A percentile compares a stretch with the other conserved stretches of the same genome.
Conservation (phyloP, 73 alveolate species). For the Tetrahymena elliotti region DNA sequence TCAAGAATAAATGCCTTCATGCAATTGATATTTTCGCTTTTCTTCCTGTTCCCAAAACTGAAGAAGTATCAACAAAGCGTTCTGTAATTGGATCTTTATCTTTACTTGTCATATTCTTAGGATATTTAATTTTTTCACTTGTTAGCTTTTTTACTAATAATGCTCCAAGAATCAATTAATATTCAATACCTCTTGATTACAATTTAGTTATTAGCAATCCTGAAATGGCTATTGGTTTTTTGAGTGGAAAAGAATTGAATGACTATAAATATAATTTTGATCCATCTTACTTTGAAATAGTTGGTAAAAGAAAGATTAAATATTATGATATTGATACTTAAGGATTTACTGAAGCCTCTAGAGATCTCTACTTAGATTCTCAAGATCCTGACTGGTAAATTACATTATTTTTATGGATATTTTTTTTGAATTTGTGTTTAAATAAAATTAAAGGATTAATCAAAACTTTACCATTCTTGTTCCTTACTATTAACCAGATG, state of each 20-base stretch:
- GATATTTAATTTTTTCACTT: not conserved
- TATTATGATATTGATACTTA: not conserved
- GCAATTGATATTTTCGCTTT: conserved; percentile 12
- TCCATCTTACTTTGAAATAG: not conserved
- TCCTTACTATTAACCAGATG: not conserved
- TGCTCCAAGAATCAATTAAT: conserved; percentile 25
- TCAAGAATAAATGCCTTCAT: not conserved
- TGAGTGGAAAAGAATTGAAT: not conserved
- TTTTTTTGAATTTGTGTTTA: not conserved
- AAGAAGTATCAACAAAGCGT: conserved; percentile 29
- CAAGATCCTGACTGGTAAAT: not conserved
- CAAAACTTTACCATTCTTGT: not conserved
- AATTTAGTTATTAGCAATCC: conserved; percentile 1
- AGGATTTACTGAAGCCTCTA: not conserved
- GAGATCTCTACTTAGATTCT: not conserved
- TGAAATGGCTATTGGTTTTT: conserved; percentile 11
- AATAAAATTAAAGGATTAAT: not conserved
- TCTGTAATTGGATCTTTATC: conserved; percentile 12
- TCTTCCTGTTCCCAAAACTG: conserved; percentile 34
- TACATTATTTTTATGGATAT: not conserved
- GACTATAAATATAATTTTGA: not conserved
- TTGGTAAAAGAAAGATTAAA: not conserved
- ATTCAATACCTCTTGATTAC: not conserved
- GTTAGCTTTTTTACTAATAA: conserved; percentile 1
- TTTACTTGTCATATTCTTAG: not conserved